These are phyloP conservation scores for Phytophthora quininea DNA, from an alignment of 352 stramenopile genomes.

Conservation along the genomic window DNA sequence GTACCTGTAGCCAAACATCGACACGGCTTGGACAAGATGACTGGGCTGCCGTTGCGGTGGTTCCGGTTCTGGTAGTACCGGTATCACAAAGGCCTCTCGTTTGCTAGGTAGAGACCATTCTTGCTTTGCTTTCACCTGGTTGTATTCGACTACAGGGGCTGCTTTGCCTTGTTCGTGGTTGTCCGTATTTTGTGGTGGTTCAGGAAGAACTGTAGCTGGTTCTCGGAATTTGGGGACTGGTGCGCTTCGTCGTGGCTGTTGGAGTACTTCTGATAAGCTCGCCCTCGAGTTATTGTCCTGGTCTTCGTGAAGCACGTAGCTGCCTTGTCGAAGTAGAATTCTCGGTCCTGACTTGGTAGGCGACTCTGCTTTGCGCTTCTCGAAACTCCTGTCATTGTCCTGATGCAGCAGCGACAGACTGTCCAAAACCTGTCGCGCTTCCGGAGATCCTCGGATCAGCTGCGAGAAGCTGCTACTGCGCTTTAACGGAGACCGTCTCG, in stretches of 20 bases:
- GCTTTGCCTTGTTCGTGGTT: slow-evolving; percentile 16
- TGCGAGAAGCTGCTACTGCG: slow-evolving; percentile 22
- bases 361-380: background rate
- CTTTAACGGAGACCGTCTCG: background rate
- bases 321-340: slow-evolving; percentile 11
- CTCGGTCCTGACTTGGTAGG: slow-evolving; percentile 3
- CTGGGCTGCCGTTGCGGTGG: slow-evolving; percentile 5
- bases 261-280: background rate
- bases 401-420: slow-evolving; percentile 15
- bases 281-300: background rate
- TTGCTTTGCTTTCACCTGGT: background rate
- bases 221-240: slow-evolving; percentile 9
- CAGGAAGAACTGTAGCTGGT: background rate
- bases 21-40: background rate
- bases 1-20: background rate
- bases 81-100: slow-evolving; percentile 14
- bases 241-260: background rate
- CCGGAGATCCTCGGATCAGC: slow-evolving; percentile 14
- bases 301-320: slow-evolving; percentile 13
- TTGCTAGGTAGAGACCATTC: slow-evolving; percentile 6
- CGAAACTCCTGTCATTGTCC: slow-evolving; percentile 9
- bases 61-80: background rate
- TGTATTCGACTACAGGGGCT: background rate
- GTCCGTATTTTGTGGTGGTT: slow-evolving; percentile 7
- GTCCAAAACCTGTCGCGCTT: slow-evolving; percentile 8